These are phyloP conservation scores for Chytriomyces confervae DNA, from an alignment of 192 early-diverging fungal species.

Conservation along the genomic window DNA sequence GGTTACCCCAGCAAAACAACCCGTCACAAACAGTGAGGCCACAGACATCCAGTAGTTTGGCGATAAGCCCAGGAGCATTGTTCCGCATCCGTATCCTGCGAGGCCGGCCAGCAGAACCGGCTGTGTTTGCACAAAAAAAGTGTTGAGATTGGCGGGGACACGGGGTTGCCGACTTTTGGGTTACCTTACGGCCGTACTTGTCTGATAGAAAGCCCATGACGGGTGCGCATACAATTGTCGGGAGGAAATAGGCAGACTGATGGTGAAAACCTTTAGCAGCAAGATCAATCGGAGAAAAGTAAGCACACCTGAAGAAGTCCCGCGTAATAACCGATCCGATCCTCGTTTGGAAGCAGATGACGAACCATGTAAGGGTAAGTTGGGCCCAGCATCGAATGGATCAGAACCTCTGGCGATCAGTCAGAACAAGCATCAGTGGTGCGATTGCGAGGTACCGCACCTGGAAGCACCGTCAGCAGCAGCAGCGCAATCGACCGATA, in stretches of 20 bases:
- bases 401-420: slow-evolving; percentile 38
- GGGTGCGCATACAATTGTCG: slow-evolving; percentile 47
- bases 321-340: slow-evolving; percentile 41
- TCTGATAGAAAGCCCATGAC: slow-evolving; percentile 49
- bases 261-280: neutral
- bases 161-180: too few species aligned
- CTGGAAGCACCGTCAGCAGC: neutral
- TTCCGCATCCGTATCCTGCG: slow-evolving; percentile 45
- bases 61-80: slow-evolving; percentile 43
- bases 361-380: slow-evolving; percentile 53
- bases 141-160: neutral
- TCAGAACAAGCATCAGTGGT: neutral
- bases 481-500: neutral
- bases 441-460: neutral
- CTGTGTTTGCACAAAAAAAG: neutral
- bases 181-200: slow-evolving; percentile 42
- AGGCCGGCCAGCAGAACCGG: slow-evolving; percentile 44
- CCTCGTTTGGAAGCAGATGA: slow-evolving; percentile 35
- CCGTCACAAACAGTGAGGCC: slow-evolving; percentile 40
- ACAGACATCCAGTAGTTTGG: slow-evolving; percentile 35
- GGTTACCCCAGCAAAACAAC: slow-evolving; percentile 40
- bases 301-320: slow-evolving; percentile 42
- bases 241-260: slow-evolving; percentile 44
- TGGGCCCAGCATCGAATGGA: slow-evolving; percentile 48
- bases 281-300: neutral